Base-by-base conservation (phyloP, 768 basidiomycete species). In the Boletus vermiculosoides region DNA sequence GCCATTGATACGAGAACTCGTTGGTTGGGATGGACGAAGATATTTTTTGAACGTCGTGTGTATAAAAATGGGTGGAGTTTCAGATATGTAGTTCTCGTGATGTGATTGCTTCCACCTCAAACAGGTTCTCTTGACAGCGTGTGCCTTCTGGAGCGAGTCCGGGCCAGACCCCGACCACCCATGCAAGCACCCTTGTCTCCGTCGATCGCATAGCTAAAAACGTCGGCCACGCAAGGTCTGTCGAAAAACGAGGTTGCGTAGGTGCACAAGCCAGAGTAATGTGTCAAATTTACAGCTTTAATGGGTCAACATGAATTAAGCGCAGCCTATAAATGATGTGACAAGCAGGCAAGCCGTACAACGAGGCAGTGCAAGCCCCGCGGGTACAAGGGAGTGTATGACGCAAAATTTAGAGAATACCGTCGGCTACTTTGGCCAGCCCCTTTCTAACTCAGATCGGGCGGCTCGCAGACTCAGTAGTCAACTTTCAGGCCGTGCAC, bases 161-260 rank as follows among this genome's bases (percentile, higher is more conserved):
- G 20, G 22, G 11, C 28, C 60, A 56, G 64, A 66, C 67, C 64
- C 66, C 67, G 62, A 69, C 58, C 67, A 68, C 67, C 55, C 54
- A 9, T 41, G 22, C 34, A 41, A 39, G n/a, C 54, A 50, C 46
- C 33, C 55, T 15, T 28, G 49, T 54, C 50, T 31, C 33, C 34
- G 22, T 36, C 23, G 2, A 37, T 1, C 18, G 8, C 23, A 31
- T 30, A 30, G 16, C 20, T 37, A 57, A 52, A n/a, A 36, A 31
- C 56, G 36, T 54, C 22, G 33, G 13, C 34, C 58, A 45, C 36
- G 44, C 54, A 30, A 41, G 13, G 28, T 42, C 30, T 8, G 36
- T 22, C 45, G n/a, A 11, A 13, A 50, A 25, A 25, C 3, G 45
- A n/a, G n/a, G 39, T 36, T 42, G 65, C 53, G 52, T 65, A 65